phyloP scores from a whole-genome alignment of 164 flowering plant genomes.

The Nymphaea thermarum region DNA sequence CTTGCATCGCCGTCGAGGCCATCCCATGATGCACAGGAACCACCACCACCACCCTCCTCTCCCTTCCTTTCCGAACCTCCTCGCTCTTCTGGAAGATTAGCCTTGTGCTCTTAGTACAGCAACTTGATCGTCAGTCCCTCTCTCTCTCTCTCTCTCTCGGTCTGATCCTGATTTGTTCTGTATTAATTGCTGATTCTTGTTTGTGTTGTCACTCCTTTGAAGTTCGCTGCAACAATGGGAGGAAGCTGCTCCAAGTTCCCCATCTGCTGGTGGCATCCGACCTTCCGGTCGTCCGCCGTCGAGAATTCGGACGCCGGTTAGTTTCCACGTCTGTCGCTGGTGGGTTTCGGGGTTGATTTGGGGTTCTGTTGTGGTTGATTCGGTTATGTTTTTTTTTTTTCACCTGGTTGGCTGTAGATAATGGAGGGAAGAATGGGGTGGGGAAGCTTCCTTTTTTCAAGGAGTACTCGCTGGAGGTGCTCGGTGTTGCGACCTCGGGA shows the following conservation, averaged over 20 bases:
- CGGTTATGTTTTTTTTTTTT: not conserved
- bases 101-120: not conserved
- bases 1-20: not conserved
- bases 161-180: not conserved
- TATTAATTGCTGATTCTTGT: too few relatives aligned
- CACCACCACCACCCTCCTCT: too few relatives aligned
- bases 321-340: not conserved
- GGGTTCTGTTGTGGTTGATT: not conserved
- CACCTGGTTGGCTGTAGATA: slow-evolving; percentile 28
- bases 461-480: slow-evolving; percentile 65
- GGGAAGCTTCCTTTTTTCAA: slow-evolving; percentile 36
- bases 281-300: slow-evolving; percentile 42
- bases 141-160: slow-evolving; percentile 5
- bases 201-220: too few relatives aligned
- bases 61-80: too few relatives aligned
- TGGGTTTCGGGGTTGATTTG: not conserved
- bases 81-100: too few relatives aligned
- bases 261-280: slow-evolving; percentile 68
- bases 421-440: slow-evolving; percentile 31
- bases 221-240: slow-evolving; percentile 34
- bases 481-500: slow-evolving; percentile 54
- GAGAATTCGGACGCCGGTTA: slow-evolving; percentile 57
- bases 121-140: not conserved
- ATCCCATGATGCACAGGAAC: too few relatives aligned
- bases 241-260: slow-evolving; percentile 68